These are phyloP conservation scores for Stenocarpella maydis DNA, from an alignment of 2,329 filamentous ascomycete species.

Conservation along the genomic window DNA sequence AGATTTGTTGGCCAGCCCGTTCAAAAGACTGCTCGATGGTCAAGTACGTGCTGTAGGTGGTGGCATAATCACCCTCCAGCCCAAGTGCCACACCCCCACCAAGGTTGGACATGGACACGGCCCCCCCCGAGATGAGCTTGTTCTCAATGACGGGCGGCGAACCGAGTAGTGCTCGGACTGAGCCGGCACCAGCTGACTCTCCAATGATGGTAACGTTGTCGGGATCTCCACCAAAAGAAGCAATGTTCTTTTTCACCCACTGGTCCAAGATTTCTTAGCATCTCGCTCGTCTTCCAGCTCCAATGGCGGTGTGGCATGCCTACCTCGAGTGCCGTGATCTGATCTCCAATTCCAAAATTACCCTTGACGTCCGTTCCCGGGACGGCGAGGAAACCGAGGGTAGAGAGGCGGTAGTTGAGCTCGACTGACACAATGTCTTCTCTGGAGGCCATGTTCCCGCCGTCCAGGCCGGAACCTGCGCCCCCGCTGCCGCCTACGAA, in stretches of 20 bases:
- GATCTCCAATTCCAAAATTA: conserved; percentile 61
- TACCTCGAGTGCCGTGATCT: conserved; percentile 55
- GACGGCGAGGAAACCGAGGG: conserved; percentile 59
- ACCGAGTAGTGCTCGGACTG: conserved; percentile 57
- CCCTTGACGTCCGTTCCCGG: conserved; percentile 59
- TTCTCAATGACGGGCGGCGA: conserved; percentile 56
- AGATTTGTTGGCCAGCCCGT: conserved; percentile 57
- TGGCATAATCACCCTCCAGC: conserved; percentile 56
- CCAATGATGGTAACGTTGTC: conserved; percentile 33
- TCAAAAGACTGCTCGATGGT: conserved; percentile 58
- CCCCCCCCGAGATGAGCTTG: conserved; percentile 50
- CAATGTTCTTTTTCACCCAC: conserved; percentile 32
- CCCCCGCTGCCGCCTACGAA: conserved; percentile 51
- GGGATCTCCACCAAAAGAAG: conserved; percentile 28
- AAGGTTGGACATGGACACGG: conserved; percentile 59
- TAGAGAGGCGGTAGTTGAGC: conserved; percentile 60
- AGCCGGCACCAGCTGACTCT: conserved; percentile 55
- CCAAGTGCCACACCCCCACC: conserved; percentile 60
- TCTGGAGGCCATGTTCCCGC: conserved; percentile 56
- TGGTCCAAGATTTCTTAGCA: too few relatives aligned
- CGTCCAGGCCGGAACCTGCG: conserved; percentile 43
- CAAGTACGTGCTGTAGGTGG: conserved; percentile 62
- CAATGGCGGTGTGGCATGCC: background rate
- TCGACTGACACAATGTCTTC: conserved; percentile 59
- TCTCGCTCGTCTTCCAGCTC: background rate